Conservation (phyloP, 306 rosid genomes). For the Corylus americana region DNA sequence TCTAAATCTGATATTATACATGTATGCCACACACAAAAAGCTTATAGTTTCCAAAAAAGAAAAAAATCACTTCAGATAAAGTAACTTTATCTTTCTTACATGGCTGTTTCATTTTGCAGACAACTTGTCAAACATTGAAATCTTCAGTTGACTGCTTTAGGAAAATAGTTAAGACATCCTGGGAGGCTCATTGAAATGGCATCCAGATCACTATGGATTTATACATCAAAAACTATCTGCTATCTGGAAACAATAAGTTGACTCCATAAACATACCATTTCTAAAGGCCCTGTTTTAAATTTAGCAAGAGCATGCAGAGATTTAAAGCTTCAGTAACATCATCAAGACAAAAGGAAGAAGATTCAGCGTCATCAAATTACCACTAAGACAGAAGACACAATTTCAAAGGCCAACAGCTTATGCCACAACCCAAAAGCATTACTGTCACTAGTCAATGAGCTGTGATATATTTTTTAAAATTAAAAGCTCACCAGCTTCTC, state of each 20-base stretch:
- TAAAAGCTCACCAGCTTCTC: background rate
- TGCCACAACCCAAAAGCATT: background rate
- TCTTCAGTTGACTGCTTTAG: background rate
- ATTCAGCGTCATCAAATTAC: background rate
- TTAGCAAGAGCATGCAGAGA: background rate
- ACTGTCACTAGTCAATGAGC: background rate
- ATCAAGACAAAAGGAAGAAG: background rate
- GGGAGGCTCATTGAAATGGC: background rate
- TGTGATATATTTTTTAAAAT: background rate
- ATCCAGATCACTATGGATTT: background rate
- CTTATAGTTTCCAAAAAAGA: too few relatives aligned
- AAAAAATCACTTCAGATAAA: too few relatives aligned
- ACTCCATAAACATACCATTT: background rate
- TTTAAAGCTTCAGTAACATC: background rate
- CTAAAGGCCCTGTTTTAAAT: background rate
- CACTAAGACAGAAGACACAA: background rate
- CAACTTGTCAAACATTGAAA: background rate
- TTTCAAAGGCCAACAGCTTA: background rate
- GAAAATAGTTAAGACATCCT: background rate
- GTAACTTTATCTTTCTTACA: too few relatives aligned
- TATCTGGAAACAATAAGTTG: background rate
- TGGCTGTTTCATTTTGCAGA: background rate
- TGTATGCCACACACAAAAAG: too few relatives aligned
- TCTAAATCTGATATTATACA: too few relatives aligned
- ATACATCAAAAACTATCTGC: background rate